Conservation (phyloP, 352 stramenopile genomes). For the Phytophthora palmivora region DNA sequence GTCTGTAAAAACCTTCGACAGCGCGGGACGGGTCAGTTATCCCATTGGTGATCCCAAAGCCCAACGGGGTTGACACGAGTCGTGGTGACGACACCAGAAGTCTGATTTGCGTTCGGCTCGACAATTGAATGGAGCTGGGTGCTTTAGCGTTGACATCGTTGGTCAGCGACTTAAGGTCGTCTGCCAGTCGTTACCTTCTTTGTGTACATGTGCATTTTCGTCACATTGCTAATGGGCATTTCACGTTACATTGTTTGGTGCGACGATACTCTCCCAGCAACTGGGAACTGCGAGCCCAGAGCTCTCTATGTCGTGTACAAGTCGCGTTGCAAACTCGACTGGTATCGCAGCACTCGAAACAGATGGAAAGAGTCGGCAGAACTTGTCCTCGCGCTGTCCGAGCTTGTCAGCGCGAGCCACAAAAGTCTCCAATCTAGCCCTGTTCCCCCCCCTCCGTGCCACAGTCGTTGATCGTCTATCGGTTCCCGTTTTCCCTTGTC, state of each 20-base stretch:
- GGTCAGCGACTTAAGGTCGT: slow-evolving; percentile 15
- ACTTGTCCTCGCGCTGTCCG: slow-evolving; percentile 24
- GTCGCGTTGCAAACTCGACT: slow-evolving; percentile 2
- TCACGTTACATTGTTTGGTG: background rate
- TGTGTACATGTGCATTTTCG: slow-evolving; percentile 22
- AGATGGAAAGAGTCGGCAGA: slow-evolving; percentile 33
- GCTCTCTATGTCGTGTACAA: slow-evolving; percentile 1
- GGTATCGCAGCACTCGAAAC: slow-evolving; percentile 15
- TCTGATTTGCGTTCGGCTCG: slow-evolving; percentile 19
- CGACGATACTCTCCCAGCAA: background rate
- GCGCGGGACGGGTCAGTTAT: too few relatives aligned
- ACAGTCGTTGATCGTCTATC: slow-evolving; percentile 28
- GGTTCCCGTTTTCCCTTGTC: slow-evolving; percentile 14
- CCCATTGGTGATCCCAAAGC: too few relatives aligned
- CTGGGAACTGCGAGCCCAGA: slow-evolving; percentile 3
- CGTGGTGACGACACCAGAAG: too few relatives aligned
- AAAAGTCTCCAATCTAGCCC: slow-evolving; percentile 22
- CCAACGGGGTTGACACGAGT: too few relatives aligned
- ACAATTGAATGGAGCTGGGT: slow-evolving; percentile 7
- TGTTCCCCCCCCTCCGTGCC: slow-evolving; percentile 21
- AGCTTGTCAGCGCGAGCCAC: slow-evolving; percentile 22
- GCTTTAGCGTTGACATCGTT: background rate
- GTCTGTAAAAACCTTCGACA: slow-evolving; percentile 8
- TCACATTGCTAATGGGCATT: slow-evolving; percentile 23
- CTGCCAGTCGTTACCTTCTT: slow-evolving; percentile 16